Evolutionary conservation across 257 asterid genomes (phyloP), one percentile per base, ranked within the genome.

Genomic region (Schizonepeta tenuifolia): DNA sequence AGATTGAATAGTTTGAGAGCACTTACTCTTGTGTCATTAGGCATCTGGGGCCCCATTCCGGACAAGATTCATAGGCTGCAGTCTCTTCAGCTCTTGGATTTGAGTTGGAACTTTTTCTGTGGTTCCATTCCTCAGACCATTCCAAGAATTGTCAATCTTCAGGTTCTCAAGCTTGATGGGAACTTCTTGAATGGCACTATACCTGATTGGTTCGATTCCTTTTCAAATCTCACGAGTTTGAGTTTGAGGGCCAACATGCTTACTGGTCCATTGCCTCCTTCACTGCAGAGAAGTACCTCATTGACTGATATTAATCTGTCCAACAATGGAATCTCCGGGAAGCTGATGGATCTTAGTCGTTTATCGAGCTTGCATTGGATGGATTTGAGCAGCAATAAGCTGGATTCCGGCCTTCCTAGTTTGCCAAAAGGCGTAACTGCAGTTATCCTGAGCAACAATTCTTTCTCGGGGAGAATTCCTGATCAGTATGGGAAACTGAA

Each of bases 1-100:
- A 84, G 96, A 76, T 78, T 89, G 21, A 85, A 80, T 11, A 83
- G 70, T 9, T 78, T 89, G 84, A 87, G 73, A 55, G 67, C 67
- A 15, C 79, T 89, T 10, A 78, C 76, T 61, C 49, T 89, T 17
- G 87, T 89, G 20, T 87, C 93, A 3, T 69, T 89, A 22, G 96
- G 96, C 40, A 78, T 89, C 8, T 87, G 93, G 96, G 96, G 93
- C 14, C 79, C 85, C 11, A 41, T 89, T 12, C 93, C 91, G 9
- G 85, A 58, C 13, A 82, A 82, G 78, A 84, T 89, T 40, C 86
- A 82, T 70, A 70, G 96, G 76, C 64, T 89, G 43, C 81, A 78
- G 15, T 81, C 79, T 1, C 86, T 89, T 28, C 77, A 82, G 22
- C 40, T 69, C 71, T 63, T 89, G 74, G 91, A 89, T 81, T 78